Conservation (phyloP, 148 eudicot species). For the Oxyria digyna region DNA sequence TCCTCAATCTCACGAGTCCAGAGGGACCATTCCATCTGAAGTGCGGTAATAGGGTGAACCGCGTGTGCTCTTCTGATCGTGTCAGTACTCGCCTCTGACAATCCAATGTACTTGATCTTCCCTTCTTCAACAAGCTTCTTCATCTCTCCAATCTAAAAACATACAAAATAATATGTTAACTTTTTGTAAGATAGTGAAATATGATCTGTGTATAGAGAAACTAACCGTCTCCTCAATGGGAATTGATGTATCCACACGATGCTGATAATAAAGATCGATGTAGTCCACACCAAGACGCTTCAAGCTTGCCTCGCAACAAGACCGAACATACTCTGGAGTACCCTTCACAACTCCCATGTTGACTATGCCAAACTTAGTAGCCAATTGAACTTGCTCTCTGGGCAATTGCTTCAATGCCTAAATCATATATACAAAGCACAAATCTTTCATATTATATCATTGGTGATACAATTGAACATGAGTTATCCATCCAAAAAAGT, state of each 20-base stretch:
- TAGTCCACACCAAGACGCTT: constrained; percentile 44
- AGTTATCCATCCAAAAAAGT: background rate
- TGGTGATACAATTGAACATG: background rate
- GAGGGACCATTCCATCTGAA: constrained; percentile 16
- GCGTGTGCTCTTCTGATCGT: constrained; percentile 15
- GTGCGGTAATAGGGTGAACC: constrained; percentile 14
- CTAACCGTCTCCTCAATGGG: constrained; percentile 35
- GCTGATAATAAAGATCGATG: constrained; percentile 47
- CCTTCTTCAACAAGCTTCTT: constrained; percentile 16
- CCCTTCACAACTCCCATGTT: constrained; percentile 36
- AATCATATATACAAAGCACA: background rate
- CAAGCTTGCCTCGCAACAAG: constrained; percentile 54
- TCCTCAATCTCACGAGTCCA: constrained; percentile 16
- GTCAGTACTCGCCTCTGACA: constrained; percentile 11
- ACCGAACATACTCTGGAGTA: constrained; percentile 39
- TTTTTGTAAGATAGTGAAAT: no score
- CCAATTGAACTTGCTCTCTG: constrained; percentile 59
- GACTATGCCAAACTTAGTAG: constrained; percentile 67
- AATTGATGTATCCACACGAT: constrained; percentile 40
- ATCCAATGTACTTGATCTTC: constrained; percentile 14
- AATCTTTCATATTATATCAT: background rate
- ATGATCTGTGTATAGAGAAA: no score
- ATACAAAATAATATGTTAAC: no score
- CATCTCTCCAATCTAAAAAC: constrained; percentile 15
- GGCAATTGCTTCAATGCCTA: constrained; percentile 75